phyloP scores from a whole-genome alignment of 768 basidiomycete genomes.

The Trametes cubensis region DNA sequence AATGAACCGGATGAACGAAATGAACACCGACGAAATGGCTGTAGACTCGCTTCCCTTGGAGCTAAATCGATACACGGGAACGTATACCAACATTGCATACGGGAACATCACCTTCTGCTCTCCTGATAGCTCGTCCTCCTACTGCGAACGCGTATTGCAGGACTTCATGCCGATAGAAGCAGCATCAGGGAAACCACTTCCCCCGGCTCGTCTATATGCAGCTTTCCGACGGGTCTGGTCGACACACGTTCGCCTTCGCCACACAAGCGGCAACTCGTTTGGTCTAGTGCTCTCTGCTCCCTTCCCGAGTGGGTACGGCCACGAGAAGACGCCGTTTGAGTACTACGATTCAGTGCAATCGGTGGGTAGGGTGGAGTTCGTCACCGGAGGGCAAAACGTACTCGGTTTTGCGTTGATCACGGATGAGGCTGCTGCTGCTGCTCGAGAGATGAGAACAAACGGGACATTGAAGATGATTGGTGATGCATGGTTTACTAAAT shows the following conservation, averaged over 20 bases:
- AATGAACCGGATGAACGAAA: no score
- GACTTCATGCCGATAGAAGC: conserved; percentile 31
- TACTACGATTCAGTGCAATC: no score
- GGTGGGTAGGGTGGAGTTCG: no score
- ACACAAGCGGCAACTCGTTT: conserved; percentile 28
- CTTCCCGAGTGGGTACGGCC: conserved; percentile 42
- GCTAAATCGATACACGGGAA: conserved; percentile 38
- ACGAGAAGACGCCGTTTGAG: conserved; percentile 5
- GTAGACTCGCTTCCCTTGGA: no score
- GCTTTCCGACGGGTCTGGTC: conserved; percentile 26
- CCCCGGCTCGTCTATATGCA: not conserved
- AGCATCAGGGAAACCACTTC: not conserved
- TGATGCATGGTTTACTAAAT: no score
- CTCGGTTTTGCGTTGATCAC: no score
- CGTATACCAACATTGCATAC: conserved; percentile 42
- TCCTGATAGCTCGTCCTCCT: conserved; percentile 26
- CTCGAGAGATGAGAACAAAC: no score
- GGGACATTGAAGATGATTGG: no score
- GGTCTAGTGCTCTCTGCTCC: conserved; percentile 26
- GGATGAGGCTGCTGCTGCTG: no score
- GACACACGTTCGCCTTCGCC: conserved; percentile 32
- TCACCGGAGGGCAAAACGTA: no score
- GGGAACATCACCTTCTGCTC: conserved; percentile 42
- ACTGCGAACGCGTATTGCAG: conserved; percentile 30
- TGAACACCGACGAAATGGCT: no score